These are phyloP conservation scores for Paramecium primaurelia DNA, from an alignment of 73 alveolate genomes.

Conservation along the genomic window DNA sequence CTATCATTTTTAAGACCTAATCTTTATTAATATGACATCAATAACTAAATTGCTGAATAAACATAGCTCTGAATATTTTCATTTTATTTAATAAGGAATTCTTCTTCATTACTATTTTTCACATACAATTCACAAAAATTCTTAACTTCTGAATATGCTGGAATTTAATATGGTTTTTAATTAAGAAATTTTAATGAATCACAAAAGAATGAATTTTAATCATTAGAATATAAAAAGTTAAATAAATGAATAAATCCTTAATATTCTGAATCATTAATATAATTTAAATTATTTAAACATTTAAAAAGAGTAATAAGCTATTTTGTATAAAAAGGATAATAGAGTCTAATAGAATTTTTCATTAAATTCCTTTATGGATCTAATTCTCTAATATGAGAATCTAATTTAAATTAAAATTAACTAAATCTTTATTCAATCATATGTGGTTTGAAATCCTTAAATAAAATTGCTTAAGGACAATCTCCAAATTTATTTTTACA, in stretches of 20 bases:
- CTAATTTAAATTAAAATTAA: background rate
- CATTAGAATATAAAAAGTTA: background rate
- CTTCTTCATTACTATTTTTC: background rate
- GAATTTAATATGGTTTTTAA: background rate
- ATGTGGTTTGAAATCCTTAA: background rate
- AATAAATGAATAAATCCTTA: background rate
- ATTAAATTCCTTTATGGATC: background rate
- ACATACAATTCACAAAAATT: background rate
- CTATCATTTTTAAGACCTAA: background rate
- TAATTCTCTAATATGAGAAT: background rate
- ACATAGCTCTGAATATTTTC: background rate
- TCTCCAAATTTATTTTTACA: background rate
- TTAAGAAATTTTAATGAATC: background rate
- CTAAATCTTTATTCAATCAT: background rate
- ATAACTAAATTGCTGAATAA: background rate
- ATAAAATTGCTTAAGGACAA: background rate
- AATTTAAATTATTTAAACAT: background rate
- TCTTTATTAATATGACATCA: background rate
- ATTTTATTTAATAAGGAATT: background rate
- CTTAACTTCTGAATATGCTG: constrained; percentile 6
- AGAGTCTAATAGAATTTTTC: background rate
- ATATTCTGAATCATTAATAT: background rate
- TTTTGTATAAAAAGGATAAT: constrained; percentile 26
- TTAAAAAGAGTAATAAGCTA: background rate
- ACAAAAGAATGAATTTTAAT: background rate